Conservation (phyloP, 2,329 filamentous ascomycete species). For the Fusarium nygamai region DNA sequence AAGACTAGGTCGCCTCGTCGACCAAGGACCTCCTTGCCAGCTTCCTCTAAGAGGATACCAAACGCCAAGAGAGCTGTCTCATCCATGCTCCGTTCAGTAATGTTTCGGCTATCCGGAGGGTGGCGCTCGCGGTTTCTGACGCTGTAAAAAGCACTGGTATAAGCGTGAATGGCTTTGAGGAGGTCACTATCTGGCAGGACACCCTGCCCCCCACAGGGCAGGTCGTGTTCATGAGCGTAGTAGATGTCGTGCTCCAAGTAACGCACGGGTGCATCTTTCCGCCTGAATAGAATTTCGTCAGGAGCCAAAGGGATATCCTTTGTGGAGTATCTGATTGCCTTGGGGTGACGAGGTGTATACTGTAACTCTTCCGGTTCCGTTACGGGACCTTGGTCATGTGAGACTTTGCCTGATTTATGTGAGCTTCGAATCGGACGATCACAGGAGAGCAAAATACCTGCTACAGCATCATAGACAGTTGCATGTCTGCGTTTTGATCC, state of each 20-base stretch:
- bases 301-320: constrained; percentile 61
- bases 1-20: constrained; percentile 76
- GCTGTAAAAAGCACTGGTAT: constrained; percentile 74
- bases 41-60: constrained; percentile 80
- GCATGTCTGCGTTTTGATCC: constrained; percentile 49
- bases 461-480: constrained; percentile 78
- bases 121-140: constrained; percentile 45
- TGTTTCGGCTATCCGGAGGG: constrained; percentile 39
- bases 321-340: constrained; percentile 40
- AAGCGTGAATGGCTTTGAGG: constrained; percentile 74
- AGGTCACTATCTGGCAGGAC: constrained; percentile 75
- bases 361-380: constrained; percentile 35
- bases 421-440: constrained; percentile 32
- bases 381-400: constrained; percentile 34
- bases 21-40: constrained; percentile 68
- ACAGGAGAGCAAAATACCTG: constrained; percentile 58
- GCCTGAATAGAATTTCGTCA: constrained; percentile 76
- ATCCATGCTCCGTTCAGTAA: constrained; percentile 73
- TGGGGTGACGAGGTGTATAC: constrained; percentile 26
- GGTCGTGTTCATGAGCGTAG: constrained; percentile 68
- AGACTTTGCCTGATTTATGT: constrained; percentile 46
- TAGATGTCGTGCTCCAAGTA: constrained; percentile 79
- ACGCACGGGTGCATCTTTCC: constrained; percentile 70
- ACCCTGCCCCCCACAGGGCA: constrained; percentile 56
- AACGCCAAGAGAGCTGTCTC: constrained; percentile 81